Base-by-base conservation (phyloP, 2,329 filamentous ascomycete genomes). In the Ambrosiella xylebori region DNA sequence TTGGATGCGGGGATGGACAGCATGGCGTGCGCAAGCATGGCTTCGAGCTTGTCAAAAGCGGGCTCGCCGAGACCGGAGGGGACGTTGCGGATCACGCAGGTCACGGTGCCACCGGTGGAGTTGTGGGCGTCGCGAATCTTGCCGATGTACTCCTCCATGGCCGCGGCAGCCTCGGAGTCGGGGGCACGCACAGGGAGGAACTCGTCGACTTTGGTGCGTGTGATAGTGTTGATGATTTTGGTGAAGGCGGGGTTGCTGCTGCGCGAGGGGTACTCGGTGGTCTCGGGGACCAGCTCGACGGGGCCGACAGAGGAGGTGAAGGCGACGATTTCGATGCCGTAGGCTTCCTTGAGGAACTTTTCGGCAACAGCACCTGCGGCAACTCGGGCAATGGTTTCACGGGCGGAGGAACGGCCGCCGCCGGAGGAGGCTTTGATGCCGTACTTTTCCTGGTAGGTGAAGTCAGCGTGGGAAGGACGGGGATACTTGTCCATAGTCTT, bases 381-480 rank as follows among this genome's bases (percentile, higher is more conserved):
- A 19, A 97, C 91, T 64, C 91, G 81, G 62, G 85, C 88, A 67
- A 97, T 95, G 9, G 91, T 97, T 77, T 97, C 91, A 63, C 91
- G 78, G n/a, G 93, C 93, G 68, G 85, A 90, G 68, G 85, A 90
- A 62, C 93, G 80, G 57, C 93, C 91, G 64, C 93, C 91, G 60
- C 93, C 91, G 61, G 84, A 89, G 68, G 82, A 87, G 41, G 93
- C 89, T 75, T 94, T 94, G 64, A 94, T 83, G 59, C 91, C 91
- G 70, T 98, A 98, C 74, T 97, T 97, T 71, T 95, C 87, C 61
- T 95, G 77, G 73, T 97, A 97, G 61, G 93, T 97, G 81, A 86
- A 96, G 72, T 97, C 91, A 61, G 93, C 91, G 72, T 97, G 93
- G 68, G 83, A 88, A 40, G 91, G 93, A 56, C 93, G 80, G 3